These are phyloP conservation scores for Capronia coronata DNA, from an alignment of 2,329 filamentous ascomycete genomes.

Conservation along the genomic window DNA sequence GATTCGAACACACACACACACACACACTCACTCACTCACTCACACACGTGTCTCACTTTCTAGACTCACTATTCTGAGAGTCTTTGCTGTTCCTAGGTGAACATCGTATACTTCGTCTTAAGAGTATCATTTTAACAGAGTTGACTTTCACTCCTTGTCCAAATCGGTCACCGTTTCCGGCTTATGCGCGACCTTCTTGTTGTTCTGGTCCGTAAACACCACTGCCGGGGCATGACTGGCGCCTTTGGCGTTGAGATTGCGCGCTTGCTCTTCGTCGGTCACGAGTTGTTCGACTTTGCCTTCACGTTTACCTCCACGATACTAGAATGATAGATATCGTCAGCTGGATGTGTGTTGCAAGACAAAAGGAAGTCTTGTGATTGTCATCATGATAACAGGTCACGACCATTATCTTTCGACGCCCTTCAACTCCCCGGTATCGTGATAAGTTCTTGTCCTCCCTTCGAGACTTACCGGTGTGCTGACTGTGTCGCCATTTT, in stretches of 20 bases:
- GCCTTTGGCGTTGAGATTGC: constrained; percentile 15
- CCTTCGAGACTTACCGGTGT: constrained; percentile 20
- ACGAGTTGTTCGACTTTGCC: constrained; percentile 21
- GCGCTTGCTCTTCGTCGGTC: constrained; percentile 15
- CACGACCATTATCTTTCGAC: too few species aligned
- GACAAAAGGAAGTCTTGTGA: background rate
- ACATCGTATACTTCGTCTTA: too few species aligned
- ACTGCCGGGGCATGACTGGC: constrained; percentile 21
- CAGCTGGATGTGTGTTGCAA: background rate
- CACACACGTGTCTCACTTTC: too few species aligned
- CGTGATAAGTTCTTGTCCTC: too few species aligned
- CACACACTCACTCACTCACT: too few species aligned
- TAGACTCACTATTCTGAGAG: too few species aligned
- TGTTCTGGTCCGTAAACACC: constrained; percentile 22
- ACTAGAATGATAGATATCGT: background rate
- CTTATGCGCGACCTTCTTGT: constrained; percentile 25
- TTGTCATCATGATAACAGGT: too few species aligned
- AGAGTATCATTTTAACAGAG: too few species aligned
- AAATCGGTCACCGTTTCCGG: constrained; percentile 18
- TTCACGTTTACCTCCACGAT: constrained; percentile 23
- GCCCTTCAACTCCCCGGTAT: too few species aligned
- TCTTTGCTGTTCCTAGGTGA: too few species aligned
- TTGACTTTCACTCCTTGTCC: constrained; percentile 16
- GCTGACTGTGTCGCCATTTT: constrained; percentile 19
- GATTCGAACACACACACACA: too few species aligned